Evolutionary conservation across 129 eudicot species (phyloP).

Genomic region (Mikania micrantha): DNA sequence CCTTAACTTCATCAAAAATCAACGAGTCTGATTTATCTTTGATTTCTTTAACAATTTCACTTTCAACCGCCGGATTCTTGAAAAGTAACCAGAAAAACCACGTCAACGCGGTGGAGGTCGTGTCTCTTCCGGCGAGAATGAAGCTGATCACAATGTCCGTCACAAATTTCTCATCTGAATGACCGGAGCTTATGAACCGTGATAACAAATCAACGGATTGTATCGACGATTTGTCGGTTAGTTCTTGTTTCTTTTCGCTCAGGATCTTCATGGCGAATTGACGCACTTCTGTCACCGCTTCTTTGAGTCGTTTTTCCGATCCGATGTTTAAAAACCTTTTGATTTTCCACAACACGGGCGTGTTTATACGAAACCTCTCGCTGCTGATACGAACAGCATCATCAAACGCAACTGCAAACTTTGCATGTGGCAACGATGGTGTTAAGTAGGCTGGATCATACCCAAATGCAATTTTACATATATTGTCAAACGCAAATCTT

Average conservation of each 20-base stretch:
- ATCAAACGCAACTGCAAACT: too few species aligned
- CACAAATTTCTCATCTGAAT: constrained; percentile 44
- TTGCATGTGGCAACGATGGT: too few species aligned
- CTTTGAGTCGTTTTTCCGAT: too few species aligned
- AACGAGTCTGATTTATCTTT: constrained; percentile 12
- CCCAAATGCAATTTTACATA: constrained; percentile 25
- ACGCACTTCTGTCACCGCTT: constrained; percentile 16
- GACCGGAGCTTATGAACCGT: constrained; percentile 39
- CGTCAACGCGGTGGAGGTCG: too few species aligned
- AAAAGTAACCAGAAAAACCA: constrained; percentile 19
- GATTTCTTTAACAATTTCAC: constrained; percentile 9
- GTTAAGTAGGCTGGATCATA: constrained; percentile 27
- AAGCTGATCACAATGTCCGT: constrained; percentile 51
- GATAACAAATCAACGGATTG: constrained; percentile 19
- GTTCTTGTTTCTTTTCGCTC: constrained; percentile 32
- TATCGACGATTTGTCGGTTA: not conserved
- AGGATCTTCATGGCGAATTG: constrained; percentile 19
- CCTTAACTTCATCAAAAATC: constrained; percentile 26
- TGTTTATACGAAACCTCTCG: too few species aligned
- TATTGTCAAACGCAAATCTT: constrained; percentile 29
- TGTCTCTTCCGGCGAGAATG: constrained; percentile 42
- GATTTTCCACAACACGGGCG: too few species aligned
- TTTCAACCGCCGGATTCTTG: constrained; percentile 18
- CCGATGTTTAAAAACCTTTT: too few species aligned
- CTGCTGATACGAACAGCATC: too few species aligned